Evolutionary conservation across 2,329 filamentous ascomycete species (phyloP), one percentile per base, ranked within the genome.

Genomic region (Talaromyces sp.): DNA sequence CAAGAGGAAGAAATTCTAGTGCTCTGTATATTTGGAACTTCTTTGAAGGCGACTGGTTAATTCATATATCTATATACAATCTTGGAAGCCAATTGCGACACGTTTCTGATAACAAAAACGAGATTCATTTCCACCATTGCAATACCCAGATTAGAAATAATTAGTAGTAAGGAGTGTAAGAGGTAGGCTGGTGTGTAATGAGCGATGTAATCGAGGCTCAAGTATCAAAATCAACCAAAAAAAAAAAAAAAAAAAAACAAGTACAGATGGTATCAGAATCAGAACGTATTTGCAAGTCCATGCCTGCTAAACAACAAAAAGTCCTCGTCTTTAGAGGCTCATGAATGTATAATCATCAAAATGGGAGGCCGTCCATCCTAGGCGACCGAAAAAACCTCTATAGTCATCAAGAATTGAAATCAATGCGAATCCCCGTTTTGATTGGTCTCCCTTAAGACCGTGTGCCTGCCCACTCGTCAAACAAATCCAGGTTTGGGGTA

Each of bases 331-430:
- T 76, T 70, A 73, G 75, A 78, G 73, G 74, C 73, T 39, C 58
- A 73, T 75, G 70, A 70, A 67, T 59, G 69, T 73, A 73, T 70
- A 50, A 37, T 63, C 66, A 47, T 66, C 50, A 63, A 61, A 31
- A 35, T 52, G 35, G 57, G 14, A 54, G 58, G 54, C 22, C 47
- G 54, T 22, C 57, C 67, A 64, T 70, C 67, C 69, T 70, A 71
- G 70, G 68, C 67, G 73, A 74, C 73, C 72, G 69, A 71, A 73
- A 70, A 70, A 70, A 74, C 74, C 74, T 78, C 75, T 78, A 78
- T 78, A 72, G 72, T 77, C 76, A 70, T 77, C 67, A 63, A 64
- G 65, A 71, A 62, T 60, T 43, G 67, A 68, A 64, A 61, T 56
- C 52, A 68, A 67, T 69, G 63, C n/a, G 11, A 47, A 50, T 67